Percentiles rank a stretch among this genome's conserved stretches.
phyloP scores from a whole-genome alignment of 1,139 yeast species.

The Candida buenavistaensis region DNA sequence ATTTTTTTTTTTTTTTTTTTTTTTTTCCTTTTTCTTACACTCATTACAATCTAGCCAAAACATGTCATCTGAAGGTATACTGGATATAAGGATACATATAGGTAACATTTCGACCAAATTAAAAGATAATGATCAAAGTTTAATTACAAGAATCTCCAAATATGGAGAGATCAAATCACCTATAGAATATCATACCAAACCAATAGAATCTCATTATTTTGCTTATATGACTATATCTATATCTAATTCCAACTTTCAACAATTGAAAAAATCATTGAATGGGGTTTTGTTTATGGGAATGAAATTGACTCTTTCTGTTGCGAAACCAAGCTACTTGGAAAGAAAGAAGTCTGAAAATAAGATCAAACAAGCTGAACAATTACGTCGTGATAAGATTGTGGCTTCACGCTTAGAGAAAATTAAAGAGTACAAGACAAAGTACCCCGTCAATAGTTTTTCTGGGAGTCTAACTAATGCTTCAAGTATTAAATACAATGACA shows the following conservation, averaged over 20 bases:
- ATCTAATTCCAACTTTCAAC: conserved; percentile 42
- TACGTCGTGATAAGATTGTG: conserved; percentile 32
- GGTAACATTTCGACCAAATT: conserved; percentile 64
- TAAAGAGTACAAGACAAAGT: conserved; percentile 35
- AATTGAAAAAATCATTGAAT: conserved; percentile 57
- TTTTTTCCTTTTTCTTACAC: conserved; percentile 4
- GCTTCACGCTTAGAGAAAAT: conserved; percentile 45
- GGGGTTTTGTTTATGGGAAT: conserved; percentile 78
- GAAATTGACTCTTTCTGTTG: conserved; percentile 53
- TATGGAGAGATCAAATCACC: conserved; percentile 48
- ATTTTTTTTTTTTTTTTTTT: conserved; percentile 2
- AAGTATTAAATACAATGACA: conserved; percentile 20
- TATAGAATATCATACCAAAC: conserved; percentile 52
- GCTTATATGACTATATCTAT: conserved; percentile 65
- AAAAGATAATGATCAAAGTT: conserved; percentile 40
- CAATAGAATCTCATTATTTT: conserved; percentile 52
- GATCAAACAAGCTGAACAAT: conserved; percentile 36
- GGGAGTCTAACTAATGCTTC: conserved; percentile 17
- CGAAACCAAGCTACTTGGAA: conserved; percentile 36
- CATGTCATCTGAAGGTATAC: conserved; percentile 1
- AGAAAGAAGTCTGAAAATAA: conserved; percentile 32
- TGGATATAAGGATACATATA: conserved; percentile 59
- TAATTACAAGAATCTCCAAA: conserved; percentile 47
- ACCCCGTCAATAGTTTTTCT: conserved; percentile 25
- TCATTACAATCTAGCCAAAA: too few relatives aligned